Percentiles rank a stretch among this genome's conserved stretches.
Conservation (phyloP, 31 red algal species). For the Asparagopsis taxiformis region DNA sequence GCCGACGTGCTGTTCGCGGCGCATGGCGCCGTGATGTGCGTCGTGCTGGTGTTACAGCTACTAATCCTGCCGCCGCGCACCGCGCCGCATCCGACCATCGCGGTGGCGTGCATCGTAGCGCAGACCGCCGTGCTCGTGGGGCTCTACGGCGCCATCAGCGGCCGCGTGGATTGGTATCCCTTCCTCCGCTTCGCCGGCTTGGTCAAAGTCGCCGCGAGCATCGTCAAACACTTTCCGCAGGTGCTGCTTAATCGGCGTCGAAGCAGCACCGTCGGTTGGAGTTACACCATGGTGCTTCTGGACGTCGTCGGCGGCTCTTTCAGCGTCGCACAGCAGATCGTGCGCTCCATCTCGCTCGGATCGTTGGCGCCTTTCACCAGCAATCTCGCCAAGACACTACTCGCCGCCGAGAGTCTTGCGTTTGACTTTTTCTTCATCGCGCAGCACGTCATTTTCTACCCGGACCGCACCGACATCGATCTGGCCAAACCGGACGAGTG, state of each 20-base stretch:
- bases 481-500: background rate
- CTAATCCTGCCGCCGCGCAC: slow-evolving; percentile 43
- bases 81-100: slow-evolving; percentile 10
- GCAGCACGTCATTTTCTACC: slow-evolving; percentile 67
- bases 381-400: slow-evolving; percentile 73
- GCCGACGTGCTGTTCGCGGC: slow-evolving; percentile 64
- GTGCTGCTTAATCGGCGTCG: slow-evolving; percentile 49
- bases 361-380: slow-evolving; percentile 60
- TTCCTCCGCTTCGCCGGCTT: slow-evolving; percentile 32
- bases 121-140: slow-evolving; percentile 24
- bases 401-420: slow-evolving; percentile 64
- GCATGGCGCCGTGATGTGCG: slow-evolving; percentile 63
- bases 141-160: slow-evolving; percentile 5
- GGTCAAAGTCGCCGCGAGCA: slow-evolving; percentile 59
- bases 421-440: slow-evolving; percentile 78
- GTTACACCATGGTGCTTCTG: slow-evolving; percentile 53
- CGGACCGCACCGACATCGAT: slow-evolving; percentile 45
- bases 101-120: background rate
- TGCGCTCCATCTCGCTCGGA: slow-evolving; percentile 19
- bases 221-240: slow-evolving; percentile 86
- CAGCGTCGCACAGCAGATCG: slow-evolving; percentile 63
- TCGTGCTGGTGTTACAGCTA: slow-evolving; percentile 26
- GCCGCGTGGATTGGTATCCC: slow-evolving; percentile 30
- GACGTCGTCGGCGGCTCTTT: slow-evolving; percentile 74
- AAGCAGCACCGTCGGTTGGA: slow-evolving; percentile 64